Evolutionary conservation across 192 early-diverging fungal species (phyloP).

Genomic region (Gonapodya prolifera): DNA sequence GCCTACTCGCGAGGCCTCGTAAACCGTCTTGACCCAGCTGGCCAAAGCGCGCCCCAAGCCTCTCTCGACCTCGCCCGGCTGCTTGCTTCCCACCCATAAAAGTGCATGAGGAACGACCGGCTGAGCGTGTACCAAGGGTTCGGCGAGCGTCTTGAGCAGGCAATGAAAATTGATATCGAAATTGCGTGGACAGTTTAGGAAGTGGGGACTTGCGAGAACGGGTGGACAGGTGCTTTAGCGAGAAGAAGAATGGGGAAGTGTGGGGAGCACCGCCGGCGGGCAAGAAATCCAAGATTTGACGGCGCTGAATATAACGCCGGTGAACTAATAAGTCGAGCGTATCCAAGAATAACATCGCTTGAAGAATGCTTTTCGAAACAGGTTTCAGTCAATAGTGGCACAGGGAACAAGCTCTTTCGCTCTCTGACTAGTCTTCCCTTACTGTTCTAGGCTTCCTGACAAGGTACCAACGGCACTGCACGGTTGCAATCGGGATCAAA

Average conservation of each 20-base stretch:
- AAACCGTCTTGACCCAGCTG: constrained; percentile 15
- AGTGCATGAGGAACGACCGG: constrained; percentile 29
- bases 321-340: no score
- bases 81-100: constrained; percentile 23
- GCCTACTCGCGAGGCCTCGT: constrained; percentile 20
- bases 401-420: no score
- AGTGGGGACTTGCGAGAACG: constrained; percentile 17
- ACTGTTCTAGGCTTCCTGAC: no score
- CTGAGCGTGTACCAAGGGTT: constrained; percentile 13
- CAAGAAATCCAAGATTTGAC: no score
- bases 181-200: constrained; percentile 19
- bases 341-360: no score
- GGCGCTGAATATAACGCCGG: no score
- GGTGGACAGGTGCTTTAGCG: background rate
- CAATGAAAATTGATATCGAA: constrained; percentile 24
- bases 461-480: no score
- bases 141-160: constrained; percentile 16
- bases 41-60: constrained; percentile 19
- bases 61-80: constrained; percentile 14
- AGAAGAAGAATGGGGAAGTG: constrained; percentile 1
- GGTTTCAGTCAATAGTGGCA: no score
- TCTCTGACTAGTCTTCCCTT: no score
- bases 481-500: no score
- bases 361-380: no score
- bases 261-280: no score